Conservation (phyloP, 495 filamentous ascomycete genomes). For the Aspergillus sparsus region DNA sequence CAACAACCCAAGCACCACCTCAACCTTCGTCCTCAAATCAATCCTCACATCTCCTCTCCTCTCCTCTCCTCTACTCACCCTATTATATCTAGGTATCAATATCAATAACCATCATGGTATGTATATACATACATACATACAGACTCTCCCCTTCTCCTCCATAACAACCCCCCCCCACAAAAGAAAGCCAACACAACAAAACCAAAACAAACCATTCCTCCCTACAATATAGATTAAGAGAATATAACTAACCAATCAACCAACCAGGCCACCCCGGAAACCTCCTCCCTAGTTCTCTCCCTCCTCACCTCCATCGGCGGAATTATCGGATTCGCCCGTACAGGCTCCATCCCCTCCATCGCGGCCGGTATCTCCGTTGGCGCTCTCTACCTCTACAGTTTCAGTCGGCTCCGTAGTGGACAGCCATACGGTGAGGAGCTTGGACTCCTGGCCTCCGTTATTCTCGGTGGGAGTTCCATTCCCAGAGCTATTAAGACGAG, state of each 20-base stretch:
- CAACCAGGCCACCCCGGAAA: slow-evolving; percentile 27
- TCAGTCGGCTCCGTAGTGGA: slow-evolving; percentile 39
- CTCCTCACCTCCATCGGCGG: slow-evolving; percentile 84
- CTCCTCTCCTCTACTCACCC: no score
- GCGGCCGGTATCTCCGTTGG: slow-evolving; percentile 82
- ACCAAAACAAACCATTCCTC: no score
- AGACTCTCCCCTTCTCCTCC: no score
- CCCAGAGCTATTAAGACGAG: slow-evolving; percentile 76
- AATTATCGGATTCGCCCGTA: slow-evolving; percentile 78
- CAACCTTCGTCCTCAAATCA: no score
- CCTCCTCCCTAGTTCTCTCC: slow-evolving; percentile 71
- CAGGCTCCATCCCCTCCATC: slow-evolving; percentile 82
- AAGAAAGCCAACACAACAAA: no score
- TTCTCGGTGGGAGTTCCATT: slow-evolving; percentile 79
- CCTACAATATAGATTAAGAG: no score
- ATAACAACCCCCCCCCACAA: no score
- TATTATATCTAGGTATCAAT: no score
- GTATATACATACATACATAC: no score
- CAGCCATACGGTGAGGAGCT: slow-evolving; percentile 74
- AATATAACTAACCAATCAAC: slow-evolving; percentile 6
- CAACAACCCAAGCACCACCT: no score
- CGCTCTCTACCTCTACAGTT: slow-evolving; percentile 53
- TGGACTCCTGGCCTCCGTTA: slow-evolving; percentile 73
- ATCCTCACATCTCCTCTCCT: no score
- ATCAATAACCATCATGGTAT: no score